phyloP scores from a whole-genome alignment of 75 land plant species.

The Pinus tabuliformis region DNA sequence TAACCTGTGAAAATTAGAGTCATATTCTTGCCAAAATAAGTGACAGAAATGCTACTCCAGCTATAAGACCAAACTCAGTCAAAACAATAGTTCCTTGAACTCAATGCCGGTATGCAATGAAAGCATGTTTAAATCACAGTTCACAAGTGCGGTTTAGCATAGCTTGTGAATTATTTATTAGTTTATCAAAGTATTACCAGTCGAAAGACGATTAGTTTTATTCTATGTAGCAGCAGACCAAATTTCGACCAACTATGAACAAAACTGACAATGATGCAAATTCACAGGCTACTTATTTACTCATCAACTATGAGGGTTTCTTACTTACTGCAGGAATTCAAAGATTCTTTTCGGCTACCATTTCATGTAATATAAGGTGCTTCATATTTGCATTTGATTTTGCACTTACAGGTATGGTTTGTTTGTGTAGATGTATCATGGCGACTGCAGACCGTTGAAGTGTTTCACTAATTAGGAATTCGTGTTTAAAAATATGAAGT shows the following conservation, averaged over 20 bases:
- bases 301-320: conserved; percentile 85
- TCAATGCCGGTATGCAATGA: no score
- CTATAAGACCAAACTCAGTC: no score
- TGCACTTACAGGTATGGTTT: not conserved
- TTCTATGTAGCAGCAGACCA: conserved; percentile 86
- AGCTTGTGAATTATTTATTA: no score
- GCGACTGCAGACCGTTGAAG: conserved; percentile 75
- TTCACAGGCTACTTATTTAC: conserved; percentile 88
- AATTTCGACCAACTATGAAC: conserved; percentile 92
- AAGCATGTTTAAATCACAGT: no score
- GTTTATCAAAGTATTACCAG: not conserved
- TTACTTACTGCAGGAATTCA: not conserved
- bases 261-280: conserved; percentile 97
- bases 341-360: not conserved
- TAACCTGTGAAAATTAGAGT: conserved; percentile 53
- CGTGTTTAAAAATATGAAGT: conserved; percentile 80
- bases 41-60: no score
- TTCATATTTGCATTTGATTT: not conserved
- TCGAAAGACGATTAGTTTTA: not conserved
- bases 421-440: not conserved
- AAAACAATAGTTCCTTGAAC: no score
- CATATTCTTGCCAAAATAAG: not conserved
- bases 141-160: no score
- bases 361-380: not conserved
- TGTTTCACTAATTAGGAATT: conserved; percentile 90